phyloP scores from a whole-genome alignment of 2,329 filamentous ascomycete species.

The Pseudodiploospora longispora region DNA sequence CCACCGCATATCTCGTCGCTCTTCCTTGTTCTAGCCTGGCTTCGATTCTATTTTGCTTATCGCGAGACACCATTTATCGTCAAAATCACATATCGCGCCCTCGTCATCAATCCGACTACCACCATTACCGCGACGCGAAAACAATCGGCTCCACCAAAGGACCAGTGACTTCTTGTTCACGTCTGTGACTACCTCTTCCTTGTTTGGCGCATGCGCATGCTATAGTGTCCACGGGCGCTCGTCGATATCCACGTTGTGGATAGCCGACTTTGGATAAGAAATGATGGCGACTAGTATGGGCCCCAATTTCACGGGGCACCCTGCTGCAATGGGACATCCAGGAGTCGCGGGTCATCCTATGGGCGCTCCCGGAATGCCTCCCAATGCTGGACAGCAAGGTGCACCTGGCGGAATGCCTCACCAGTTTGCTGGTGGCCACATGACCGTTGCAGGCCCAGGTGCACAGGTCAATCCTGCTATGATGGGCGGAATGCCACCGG shows the following conservation, averaged over 20 bases:
- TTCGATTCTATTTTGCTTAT: not conserved
- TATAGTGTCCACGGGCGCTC: constrained; percentile 33
- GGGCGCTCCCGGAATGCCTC: constrained; percentile 51
- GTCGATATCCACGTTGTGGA: constrained; percentile 56
- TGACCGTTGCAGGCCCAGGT: constrained; percentile 64
- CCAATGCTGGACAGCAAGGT: constrained; percentile 63
- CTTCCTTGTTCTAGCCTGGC: constrained; percentile 11
- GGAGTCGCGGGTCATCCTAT: constrained; percentile 60
- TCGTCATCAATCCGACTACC: too few relatives aligned
- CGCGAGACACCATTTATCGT: too few relatives aligned
- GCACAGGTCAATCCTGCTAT: constrained; percentile 66
- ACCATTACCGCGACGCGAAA: constrained; percentile 1
- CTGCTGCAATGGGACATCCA: constrained; percentile 63
- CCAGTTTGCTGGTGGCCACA: constrained; percentile 55
- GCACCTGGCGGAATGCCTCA: constrained; percentile 59
- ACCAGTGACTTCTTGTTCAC: not conserved
- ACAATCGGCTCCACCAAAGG: constrained; percentile 7
- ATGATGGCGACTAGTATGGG: constrained; percentile 65
- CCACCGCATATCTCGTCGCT: constrained; percentile 11
- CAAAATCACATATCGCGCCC: too few relatives aligned
- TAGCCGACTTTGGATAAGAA: constrained; percentile 37
- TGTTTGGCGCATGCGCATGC: constrained; percentile 34
- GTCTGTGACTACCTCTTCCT: constrained; percentile 2
- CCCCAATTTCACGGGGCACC: constrained; percentile 58
- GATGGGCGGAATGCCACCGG: constrained; percentile 70